Evolutionary conservation across 768 basidiomycete genomes (phyloP), one percentile per base, ranked within the genome.

Genomic region (Lanmaoa rubissima): DNA sequence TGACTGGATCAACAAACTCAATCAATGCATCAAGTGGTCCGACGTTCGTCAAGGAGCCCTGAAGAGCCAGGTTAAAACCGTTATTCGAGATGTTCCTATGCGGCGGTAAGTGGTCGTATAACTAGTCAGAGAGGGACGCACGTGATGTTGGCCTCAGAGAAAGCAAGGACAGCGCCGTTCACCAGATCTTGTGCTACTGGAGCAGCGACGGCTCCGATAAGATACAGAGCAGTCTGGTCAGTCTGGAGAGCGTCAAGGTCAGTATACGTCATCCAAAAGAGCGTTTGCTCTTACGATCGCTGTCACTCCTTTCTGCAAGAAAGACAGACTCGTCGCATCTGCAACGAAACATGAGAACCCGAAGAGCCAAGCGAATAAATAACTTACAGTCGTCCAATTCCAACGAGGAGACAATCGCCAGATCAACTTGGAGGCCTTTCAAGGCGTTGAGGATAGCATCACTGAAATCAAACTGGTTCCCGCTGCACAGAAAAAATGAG

Each of bases 21-120:
- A 90, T 88, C 46, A 78, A 62, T 4, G 86, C 87, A 71, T 90
- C 87, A 49, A 90, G 75, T 21, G 88, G 87, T 0, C 88, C 88
- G 7, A 80, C 69, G 48, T 84, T 81, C 1, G 82, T 84, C 51
- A 87, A 65, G 13, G 85, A 82, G 14, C 86, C 86, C 21, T 74
- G 75, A 6, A 90, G 73, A 3, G 79, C 69, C 26, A 89, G 69
- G 65, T 85, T 79, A 62, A 90, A 89, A 2, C 88, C 88, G 2
- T 77, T 74, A 44, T 89, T 71, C 4, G 82, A 73, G 19, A 85
- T 77, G 57, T 82, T 79, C 38, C 81, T 83, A 58, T 74, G 69
- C 58, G 78, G 2, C 78, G 74, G 31, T 86, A 72, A 43, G 85
- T 77, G n/a, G 77, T 78, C 32, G 79, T 78, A 38, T 82, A 81